Percentiles rank a stretch among this genome's conserved stretches.
These are phyloP conservation scores for Tremellales sp. DNA, from an alignment of 1,284 basidiomycete genomes.

Conservation along the genomic window DNA sequence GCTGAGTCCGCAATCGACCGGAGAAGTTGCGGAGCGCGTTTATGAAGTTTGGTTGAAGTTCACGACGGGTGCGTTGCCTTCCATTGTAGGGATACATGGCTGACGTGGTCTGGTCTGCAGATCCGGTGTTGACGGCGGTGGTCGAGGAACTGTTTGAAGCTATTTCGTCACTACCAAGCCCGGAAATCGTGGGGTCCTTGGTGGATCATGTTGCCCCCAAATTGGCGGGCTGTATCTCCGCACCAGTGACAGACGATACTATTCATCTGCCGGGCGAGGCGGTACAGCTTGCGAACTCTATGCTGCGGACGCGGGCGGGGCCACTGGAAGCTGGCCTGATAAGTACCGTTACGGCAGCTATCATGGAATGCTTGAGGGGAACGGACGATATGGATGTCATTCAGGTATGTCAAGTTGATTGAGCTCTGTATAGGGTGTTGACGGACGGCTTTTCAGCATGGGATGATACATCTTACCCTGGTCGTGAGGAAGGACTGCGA, in stretches of 20 bases:
- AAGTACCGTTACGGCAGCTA: conserved; percentile 62
- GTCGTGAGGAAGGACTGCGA: conserved; percentile 81
- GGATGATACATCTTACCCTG: conserved; percentile 73
- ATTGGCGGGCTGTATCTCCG: conserved; percentile 63
- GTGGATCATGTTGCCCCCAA: conserved; percentile 69
- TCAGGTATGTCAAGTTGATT: conserved; percentile 56
- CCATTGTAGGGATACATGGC: neutral
- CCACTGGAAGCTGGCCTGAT: conserved; percentile 76
- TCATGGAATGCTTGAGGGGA: conserved; percentile 64
- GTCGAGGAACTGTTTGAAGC: conserved; percentile 75
- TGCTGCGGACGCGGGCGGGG: conserved; percentile 60
- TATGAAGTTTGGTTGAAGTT: conserved; percentile 79
- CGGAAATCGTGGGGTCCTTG: conserved; percentile 48
- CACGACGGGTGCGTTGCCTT: conserved; percentile 60
- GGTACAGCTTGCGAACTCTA: conserved; percentile 70
- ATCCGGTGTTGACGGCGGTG: conserved; percentile 83
- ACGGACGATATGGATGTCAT: conserved; percentile 79
- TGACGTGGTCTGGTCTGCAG: conserved; percentile 48
- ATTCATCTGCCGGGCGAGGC: conserved; percentile 68
- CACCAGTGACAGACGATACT: conserved; percentile 57
- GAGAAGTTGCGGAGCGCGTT: conserved; percentile 60
- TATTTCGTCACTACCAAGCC: conserved; percentile 57
- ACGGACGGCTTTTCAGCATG: conserved; percentile 57
- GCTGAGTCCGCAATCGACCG: conserved; percentile 63
- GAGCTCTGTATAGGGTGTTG: neutral